Evolutionary conservation across 2,329 filamentous ascomycete species (phyloP).

Genomic region (Phyllosticta capitalensis): DNA sequence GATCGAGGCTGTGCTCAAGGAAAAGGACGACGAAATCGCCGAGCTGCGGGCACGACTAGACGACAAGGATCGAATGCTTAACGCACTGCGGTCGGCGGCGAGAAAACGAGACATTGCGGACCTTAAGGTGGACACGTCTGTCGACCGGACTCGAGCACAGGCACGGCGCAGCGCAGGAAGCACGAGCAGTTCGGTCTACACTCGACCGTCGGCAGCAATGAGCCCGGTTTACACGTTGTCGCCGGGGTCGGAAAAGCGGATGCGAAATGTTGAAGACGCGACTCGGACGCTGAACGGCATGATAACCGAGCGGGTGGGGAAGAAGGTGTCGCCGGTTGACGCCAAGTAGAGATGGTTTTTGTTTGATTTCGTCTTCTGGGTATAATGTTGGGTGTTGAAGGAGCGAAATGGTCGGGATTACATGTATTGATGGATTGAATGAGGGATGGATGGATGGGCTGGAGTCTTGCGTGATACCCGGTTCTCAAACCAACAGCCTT

Average conservation of each 20-base stretch:
- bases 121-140: constrained; percentile 27
- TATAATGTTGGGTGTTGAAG: not conserved
- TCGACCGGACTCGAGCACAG: constrained; percentile 20
- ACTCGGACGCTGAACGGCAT: constrained; percentile 90
- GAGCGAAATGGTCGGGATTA: not conserved
- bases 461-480: not conserved
- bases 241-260: constrained; percentile 41
- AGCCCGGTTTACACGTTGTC: constrained; percentile 13
- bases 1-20: constrained; percentile 61
- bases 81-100: constrained; percentile 73
- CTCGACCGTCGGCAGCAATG: constrained; percentile 3
- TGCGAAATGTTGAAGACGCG: constrained; percentile 79
- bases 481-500: not conserved
- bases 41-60: constrained; percentile 83
- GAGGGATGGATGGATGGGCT: not conserved
- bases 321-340: constrained; percentile 53
- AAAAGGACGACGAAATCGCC: constrained; percentile 87
- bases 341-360: constrained; percentile 21
- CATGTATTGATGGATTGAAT: not conserved
- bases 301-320: constrained; percentile 81
- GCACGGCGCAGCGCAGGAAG: constrained; percentile 26
- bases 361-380: not conserved
- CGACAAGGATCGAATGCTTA: constrained; percentile 90
- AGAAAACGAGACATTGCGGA: constrained; percentile 79
- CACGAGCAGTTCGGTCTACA: constrained; percentile 15